phyloP scores from a whole-genome alignment of 2,329 filamentous ascomycete genomes.

The Drechslerella dactyloides region DNA sequence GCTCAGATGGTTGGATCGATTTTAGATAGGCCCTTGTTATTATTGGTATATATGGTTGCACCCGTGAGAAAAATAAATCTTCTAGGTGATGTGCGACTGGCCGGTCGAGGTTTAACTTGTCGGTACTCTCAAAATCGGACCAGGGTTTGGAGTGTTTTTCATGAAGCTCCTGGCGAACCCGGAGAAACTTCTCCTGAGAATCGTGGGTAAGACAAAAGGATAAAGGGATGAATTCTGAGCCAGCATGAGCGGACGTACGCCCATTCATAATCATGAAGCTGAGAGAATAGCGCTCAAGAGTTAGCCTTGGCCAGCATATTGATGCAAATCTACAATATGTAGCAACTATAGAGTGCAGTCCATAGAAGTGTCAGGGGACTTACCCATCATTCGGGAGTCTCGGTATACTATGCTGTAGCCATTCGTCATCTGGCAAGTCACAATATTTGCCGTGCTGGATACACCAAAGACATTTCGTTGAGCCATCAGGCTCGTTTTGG shows the following conservation, averaged over 20 bases:
- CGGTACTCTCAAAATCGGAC: constrained; percentile 50
- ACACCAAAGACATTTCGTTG: constrained; percentile 53
- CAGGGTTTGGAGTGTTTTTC: constrained; percentile 50
- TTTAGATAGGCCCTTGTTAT: constrained; percentile 51
- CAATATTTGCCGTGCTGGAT: constrained; percentile 52
- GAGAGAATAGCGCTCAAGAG: too few species aligned
- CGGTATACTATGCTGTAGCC: constrained; percentile 43
- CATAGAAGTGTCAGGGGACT: too few species aligned
- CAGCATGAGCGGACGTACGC: constrained; percentile 52
- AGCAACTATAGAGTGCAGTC: too few species aligned
- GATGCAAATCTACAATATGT: too few species aligned
- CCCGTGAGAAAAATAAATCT: constrained; percentile 51
- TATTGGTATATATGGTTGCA: constrained; percentile 54
- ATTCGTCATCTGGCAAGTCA: constrained; percentile 51
- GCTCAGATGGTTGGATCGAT: constrained; percentile 48
- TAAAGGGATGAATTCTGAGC: constrained; percentile 52
- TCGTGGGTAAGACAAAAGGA: constrained; percentile 47
- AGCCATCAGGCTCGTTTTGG: constrained; percentile 47
- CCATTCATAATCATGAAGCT: constrained; percentile 54
- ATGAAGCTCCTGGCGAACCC: constrained; percentile 52
- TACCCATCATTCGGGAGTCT: constrained; percentile 53
- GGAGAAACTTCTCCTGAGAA: constrained; percentile 49
- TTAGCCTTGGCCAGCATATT: constrained; percentile 13
- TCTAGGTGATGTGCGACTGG: constrained; percentile 50
- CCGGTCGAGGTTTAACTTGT: constrained; percentile 52